Evolutionary conservation across 805 yeast species (phyloP), one percentile per base, ranked within the genome.

Genomic region (Barnettozyma vustinii): DNA sequence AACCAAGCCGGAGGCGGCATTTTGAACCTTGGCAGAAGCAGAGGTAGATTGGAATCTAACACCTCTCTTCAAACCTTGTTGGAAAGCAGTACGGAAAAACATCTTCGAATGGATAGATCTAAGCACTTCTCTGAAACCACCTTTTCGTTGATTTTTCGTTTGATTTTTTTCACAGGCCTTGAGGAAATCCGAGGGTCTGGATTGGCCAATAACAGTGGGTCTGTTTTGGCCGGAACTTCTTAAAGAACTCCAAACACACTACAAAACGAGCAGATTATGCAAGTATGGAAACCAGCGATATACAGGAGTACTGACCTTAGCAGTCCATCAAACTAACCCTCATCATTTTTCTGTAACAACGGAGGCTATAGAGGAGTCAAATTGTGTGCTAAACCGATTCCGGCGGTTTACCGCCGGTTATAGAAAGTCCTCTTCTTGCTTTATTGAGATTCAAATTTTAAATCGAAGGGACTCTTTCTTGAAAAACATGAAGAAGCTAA

Each of bases 31-130:
- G 45, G 62, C 42, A 40, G 50, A 50, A 37, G 61, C 55, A 40
- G 58, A 52, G 52, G 71, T 57, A 42, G 65, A 64, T 49, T 64
- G 62, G 61, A 49, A 61, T 57, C 75, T 68, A 46, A 66, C 64
- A 50, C 67, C 68, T 46, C 60, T 42, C 44, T 40, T 41, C 25
- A 58, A 45, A 26, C 59, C 49, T 53, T 54, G 56, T 56, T 59
- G 54, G 50, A 56, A 42, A 37, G 52, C 56, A 44, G 56, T 52
- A 49, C 63, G 56, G 61, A 59, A 57, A 52, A 55, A 50, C 52
- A 47, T 53, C 15, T 4, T 20, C 18, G 42, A 30, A 30, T 30
- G 16, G n/a, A 27, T 30, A 30, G 33, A 30, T 13, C 33, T 30
- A 30, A 9, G 16, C 33, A 3, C 33, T 30, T 5, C 39, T 18